Conservation (phyloP, 352 stramenopile species). For the Peronospora belbahrii region DNA sequence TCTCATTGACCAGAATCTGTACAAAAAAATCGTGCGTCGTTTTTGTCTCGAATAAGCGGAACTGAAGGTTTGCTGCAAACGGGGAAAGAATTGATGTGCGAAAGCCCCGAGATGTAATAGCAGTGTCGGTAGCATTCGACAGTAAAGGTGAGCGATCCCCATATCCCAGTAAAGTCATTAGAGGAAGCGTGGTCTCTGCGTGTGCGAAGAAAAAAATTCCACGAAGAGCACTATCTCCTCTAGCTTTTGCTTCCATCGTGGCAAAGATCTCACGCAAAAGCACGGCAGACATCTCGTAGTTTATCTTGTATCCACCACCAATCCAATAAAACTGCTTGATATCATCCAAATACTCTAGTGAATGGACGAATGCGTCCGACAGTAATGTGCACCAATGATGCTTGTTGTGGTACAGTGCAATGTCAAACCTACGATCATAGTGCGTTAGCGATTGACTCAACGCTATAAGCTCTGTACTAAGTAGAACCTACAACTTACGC, state of each 20-base stretch:
- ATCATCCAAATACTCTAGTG: constrained; percentile 40
- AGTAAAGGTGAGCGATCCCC: constrained; percentile 22
- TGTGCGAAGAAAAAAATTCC: constrained; percentile 49
- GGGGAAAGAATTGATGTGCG: constrained; percentile 34
- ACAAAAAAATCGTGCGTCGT: constrained; percentile 19
- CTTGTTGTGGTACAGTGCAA: constrained; percentile 34
- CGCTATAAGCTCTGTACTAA: background rate
- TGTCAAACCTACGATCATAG: constrained; percentile 29
- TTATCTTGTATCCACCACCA: constrained; percentile 36
- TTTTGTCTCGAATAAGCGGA: constrained; percentile 32
- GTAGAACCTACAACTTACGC: constrained; percentile 18
- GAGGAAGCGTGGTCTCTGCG: constrained; percentile 44
- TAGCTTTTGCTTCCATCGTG: constrained; percentile 16
- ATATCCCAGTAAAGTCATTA: constrained; percentile 45
- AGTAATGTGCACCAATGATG: constrained; percentile 42
- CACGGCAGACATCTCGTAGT: constrained; percentile 42
- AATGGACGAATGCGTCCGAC: constrained; percentile 15
- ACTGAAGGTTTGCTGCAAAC: constrained; percentile 44
- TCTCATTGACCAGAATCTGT: constrained; percentile 44
- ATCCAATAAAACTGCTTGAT: constrained; percentile 43
- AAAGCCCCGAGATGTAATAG: constrained; percentile 30
- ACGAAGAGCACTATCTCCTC: constrained; percentile 1
- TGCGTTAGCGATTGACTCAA: background rate
- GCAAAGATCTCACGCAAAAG: constrained; percentile 30
- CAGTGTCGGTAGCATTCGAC: constrained; percentile 19